Percentiles rank a stretch among this genome's conserved stretches.
These are phyloP conservation scores for Cladosporium phlei DNA, from an alignment of 2,329 filamentous ascomycete species.

Conservation along the genomic window DNA sequence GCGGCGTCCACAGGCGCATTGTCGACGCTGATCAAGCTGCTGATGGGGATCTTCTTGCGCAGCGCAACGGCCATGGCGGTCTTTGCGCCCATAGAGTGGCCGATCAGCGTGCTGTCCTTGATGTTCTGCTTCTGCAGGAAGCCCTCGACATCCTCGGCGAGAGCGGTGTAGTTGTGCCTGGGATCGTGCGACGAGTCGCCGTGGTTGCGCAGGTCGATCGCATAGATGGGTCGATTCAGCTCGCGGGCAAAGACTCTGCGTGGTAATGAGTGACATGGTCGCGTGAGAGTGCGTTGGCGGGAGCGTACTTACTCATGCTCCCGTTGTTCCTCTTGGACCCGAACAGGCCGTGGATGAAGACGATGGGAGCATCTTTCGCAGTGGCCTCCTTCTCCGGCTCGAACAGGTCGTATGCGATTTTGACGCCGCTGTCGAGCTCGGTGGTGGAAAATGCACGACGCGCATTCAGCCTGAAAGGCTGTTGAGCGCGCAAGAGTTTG, in stretches of 20 bases:
- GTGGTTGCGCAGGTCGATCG: conserved; percentile 86
- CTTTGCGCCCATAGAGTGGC: conserved; percentile 97
- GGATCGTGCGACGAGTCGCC: conserved; percentile 77
- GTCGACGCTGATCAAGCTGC: conserved; percentile 76
- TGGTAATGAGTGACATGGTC: conserved; percentile 6
- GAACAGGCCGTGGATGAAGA: conserved; percentile 90
- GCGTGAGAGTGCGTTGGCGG: conserved; percentile 2
- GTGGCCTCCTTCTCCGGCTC: conserved; percentile 46
- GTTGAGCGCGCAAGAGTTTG: conserved; percentile 14
- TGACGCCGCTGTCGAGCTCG: conserved; percentile 32
- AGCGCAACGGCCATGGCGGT: conserved; percentile 84
- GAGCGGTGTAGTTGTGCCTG: conserved; percentile 72
- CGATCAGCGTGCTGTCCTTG: conserved; percentile 71
- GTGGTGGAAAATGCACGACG: conserved; percentile 25
- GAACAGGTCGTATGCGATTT: conserved; percentile 63
- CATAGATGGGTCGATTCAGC: conserved; percentile 74
- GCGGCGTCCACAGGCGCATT: conserved; percentile 83
- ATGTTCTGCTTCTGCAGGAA: conserved; percentile 72
- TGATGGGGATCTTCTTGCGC: conserved; percentile 60
- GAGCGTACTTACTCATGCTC: conserved; percentile 82
- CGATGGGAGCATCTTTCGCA: conserved; percentile 55
- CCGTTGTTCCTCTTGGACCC: conserved; percentile 94
- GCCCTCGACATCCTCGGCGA: conserved; percentile 75
- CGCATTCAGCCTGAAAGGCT: conserved; percentile 18
- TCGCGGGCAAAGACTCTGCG: conserved; percentile 75